A percentile compares a stretch with the other conserved stretches of the same genome.
phyloP scores from a whole-genome alignment of 129 eudicot species.

The Flaveria linearis region DNA sequence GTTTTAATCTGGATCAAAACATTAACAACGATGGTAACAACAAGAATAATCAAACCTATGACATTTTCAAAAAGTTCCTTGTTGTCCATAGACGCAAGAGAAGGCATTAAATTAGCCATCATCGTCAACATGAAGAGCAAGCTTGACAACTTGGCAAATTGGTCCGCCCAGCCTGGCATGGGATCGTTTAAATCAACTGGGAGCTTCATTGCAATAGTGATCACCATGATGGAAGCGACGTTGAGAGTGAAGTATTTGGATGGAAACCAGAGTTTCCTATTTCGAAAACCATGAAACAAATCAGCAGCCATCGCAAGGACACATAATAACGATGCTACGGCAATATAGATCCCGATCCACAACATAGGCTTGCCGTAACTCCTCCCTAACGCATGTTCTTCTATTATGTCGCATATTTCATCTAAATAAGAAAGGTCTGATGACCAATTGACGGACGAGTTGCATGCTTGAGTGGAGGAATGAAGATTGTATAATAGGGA shows the following conservation, averaged over 20 bases:
- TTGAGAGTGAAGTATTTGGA: constrained; percentile 7
- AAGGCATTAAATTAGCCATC: constrained; percentile 38
- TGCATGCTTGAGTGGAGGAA: neutral
- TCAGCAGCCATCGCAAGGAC: neutral
- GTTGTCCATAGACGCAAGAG: constrained; percentile 41
- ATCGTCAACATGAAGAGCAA: neutral
- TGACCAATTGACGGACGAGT: neutral
- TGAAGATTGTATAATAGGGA: neutral
- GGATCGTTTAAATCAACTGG: constrained; percentile 6
- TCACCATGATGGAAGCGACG: constrained; percentile 2
- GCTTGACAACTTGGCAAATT: neutral
- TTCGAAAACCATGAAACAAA: neutral
- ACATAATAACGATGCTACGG: neutral
- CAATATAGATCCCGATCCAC: constrained; percentile 10
- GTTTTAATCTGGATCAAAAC: constrained; percentile 25
- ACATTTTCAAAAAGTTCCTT: constrained; percentile 30
- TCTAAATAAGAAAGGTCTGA: no score
- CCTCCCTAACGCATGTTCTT: neutral
- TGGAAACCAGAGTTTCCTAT: constrained; percentile 5
- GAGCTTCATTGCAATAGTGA: constrained; percentile 8
- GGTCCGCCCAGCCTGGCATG: neutral
- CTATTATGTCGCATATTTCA: neutral
- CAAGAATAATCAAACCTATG: constrained; percentile 43
- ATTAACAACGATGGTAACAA: constrained; percentile 37
- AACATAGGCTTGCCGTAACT: neutral